A percentile compares a stretch with the other conserved stretches of the same genome.
Conservation (phyloP, 2,329 filamentous ascomycete genomes). For the Chalaropsis thielavioides region DNA sequence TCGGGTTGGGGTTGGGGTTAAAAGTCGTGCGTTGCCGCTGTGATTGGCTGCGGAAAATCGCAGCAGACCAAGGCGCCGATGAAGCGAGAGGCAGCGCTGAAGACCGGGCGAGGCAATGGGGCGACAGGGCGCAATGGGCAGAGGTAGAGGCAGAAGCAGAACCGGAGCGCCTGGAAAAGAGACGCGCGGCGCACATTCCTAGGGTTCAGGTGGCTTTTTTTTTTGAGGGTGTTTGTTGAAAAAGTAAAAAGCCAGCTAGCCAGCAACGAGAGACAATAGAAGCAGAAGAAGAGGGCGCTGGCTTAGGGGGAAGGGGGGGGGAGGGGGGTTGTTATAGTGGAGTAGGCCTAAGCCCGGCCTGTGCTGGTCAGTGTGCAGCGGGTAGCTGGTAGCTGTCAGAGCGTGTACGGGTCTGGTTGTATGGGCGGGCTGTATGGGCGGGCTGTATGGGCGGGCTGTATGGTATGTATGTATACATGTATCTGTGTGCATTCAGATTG, state of each 20-base stretch:
- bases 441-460: no score
- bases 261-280: background rate
- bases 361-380: background rate
- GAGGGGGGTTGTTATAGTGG: background rate
- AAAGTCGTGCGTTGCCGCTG: background rate
- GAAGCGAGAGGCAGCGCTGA: background rate
- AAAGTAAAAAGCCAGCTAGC: background rate
- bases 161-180: background rate
- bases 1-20: no score
- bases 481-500: no score
- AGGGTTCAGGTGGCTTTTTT: background rate
- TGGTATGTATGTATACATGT: no score
- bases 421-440: no score
- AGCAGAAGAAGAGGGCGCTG: background rate
- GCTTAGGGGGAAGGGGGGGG: background rate
- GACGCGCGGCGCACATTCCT: background rate
- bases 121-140: background rate
- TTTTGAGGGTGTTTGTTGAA: background rate
- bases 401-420: no score
- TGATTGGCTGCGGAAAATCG: constrained; percentile 7
- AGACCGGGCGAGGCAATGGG: background rate
- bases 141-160: background rate
- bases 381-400: no score
- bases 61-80: background rate
- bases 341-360: background rate